Base-by-base conservation (phyloP, 2,329 filamentous ascomycete genomes). In the Clarireedia hainanense region DNA sequence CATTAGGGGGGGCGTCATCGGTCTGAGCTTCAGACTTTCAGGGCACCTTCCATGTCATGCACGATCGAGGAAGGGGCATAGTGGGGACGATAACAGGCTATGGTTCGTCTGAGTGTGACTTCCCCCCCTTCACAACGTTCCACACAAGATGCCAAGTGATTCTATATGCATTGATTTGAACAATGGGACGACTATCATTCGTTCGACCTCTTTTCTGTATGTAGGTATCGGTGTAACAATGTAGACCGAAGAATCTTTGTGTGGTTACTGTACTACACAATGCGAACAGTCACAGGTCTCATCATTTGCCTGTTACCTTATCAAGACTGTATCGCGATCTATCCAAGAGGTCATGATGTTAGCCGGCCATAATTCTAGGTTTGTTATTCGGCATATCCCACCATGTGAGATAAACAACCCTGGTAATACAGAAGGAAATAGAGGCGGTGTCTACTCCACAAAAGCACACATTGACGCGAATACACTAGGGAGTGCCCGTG, bases 41-140 rank as follows among this genome's bases (percentile, higher is more conserved):
- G 46, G 52, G 52, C 36, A 39, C 36, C 15, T 55, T 26, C 52
- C 46, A 55, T 50, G 46, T 23, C 34, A 36, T 55, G 52, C 45
- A 34, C 34, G 34, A 50, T 46, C 26, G 26, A 24, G 52, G 52
- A 42, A 55, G 34, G 37, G 6, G 46, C 52, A 50, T 43, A 50
- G 36, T 34, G 24, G 52, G 17, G 40, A 55, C 7, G 52, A 53
- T 55, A 55, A 55, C 39, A 27, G 34, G 15, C 39, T 12, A 49
- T 49, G 23, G 43, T 34, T 42, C 27, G 43, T 23, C n/a, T 37
- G 20, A 20, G 20, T 20, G 20, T 20, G 20, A 20, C 20, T 20
- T 20, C 20, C 20, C 39, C 6, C 46, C 14, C 51, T 43, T 30
- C 27, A 27, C 34, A 34, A 40, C n/a, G 12, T 20, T 7, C 17